phyloP scores from a whole-genome alignment of 495 filamentous ascomycete species.

The Hypoxylon fragiforme region DNA sequence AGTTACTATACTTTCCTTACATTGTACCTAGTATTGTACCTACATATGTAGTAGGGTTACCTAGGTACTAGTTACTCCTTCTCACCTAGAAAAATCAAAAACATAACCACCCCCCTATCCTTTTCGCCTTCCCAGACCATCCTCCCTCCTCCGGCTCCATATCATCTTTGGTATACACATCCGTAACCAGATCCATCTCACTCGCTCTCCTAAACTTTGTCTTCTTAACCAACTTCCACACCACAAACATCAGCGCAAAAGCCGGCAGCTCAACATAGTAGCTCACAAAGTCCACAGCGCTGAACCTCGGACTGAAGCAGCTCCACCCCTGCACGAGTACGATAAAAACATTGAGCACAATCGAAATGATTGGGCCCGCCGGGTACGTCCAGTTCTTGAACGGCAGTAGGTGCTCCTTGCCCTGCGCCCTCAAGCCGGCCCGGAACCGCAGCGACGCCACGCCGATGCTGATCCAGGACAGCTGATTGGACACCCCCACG shows the following conservation, averaged over 20 bases:
- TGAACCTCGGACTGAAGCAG: slow-evolving; percentile 55
- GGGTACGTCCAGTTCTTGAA: slow-evolving; percentile 68
- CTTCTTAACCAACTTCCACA: slow-evolving; percentile 56
- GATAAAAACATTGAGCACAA: slow-evolving; percentile 57
- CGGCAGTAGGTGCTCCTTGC: slow-evolving; percentile 60
- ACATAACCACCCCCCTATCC: slow-evolving; percentile 27
- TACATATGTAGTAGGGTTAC: too few species aligned
- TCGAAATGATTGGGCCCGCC: slow-evolving; percentile 54
- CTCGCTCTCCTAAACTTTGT: slow-evolving; percentile 50
- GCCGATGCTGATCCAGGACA: slow-evolving; percentile 63
- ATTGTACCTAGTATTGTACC: too few species aligned
- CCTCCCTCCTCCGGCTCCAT: slow-evolving; percentile 20
- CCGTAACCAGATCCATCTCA: slow-evolving; percentile 56
- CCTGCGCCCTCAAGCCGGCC: slow-evolving; percentile 54
- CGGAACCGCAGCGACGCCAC: slow-evolving; percentile 64
- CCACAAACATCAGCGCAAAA: slow-evolving; percentile 58
- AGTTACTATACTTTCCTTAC: too few species aligned
- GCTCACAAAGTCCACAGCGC: slow-evolving; percentile 55
- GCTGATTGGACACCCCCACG: slow-evolving; percentile 65
- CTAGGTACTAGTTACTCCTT: too few species aligned
- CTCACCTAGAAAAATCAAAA: too few species aligned
- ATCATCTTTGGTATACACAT: slow-evolving; percentile 33
- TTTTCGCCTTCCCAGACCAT: slow-evolving; percentile 14
- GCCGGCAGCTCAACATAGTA: slow-evolving; percentile 63
- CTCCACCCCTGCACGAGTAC: slow-evolving; percentile 65